phyloP scores from a whole-genome alignment of 306 rosid species.

The Cucumis hystrix region DNA sequence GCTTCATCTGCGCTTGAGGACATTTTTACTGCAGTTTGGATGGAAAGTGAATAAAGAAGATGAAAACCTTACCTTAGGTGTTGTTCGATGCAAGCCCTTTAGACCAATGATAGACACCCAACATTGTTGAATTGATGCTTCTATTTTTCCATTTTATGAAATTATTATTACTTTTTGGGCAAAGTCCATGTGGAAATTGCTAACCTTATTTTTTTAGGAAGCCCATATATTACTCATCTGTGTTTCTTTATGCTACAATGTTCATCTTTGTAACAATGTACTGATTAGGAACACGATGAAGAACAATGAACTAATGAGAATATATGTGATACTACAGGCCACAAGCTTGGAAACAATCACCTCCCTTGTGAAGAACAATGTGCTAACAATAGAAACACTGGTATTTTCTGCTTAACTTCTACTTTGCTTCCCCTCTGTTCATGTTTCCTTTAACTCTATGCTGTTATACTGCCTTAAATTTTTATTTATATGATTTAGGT shows the following conservation, averaged over 20 bases:
- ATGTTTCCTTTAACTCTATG: not conserved
- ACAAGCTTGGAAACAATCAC: constrained; percentile 55
- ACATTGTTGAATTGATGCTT: not conserved
- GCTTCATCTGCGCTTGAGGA: not conserved
- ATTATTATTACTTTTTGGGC: not conserved
- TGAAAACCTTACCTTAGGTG: not conserved
- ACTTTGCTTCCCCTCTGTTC: not conserved
- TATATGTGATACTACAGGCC: constrained; percentile 36
- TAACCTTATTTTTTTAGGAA: not conserved
- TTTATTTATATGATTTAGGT: constrained; percentile 31
- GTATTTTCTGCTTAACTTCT: constrained; percentile 22
- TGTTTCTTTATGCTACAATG: not conserved
- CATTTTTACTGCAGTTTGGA: not conserved
- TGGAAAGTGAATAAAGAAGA: not conserved
- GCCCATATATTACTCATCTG: not conserved
- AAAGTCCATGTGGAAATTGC: not conserved
- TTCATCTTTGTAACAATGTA: not conserved
- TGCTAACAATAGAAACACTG: constrained; percentile 50
- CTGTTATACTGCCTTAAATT: not conserved
- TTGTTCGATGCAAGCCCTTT: not conserved
- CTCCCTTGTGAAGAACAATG: constrained; percentile 34
- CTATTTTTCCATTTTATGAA: not conserved
- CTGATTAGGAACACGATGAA: not conserved
- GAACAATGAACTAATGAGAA: not conserved
- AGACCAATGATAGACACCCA: not conserved